A percentile compares a stretch with the other conserved stretches of the same genome.
Conservation (phyloP, 1,284 basidiomycete species). For the Boletus albobrunnescens region DNA sequence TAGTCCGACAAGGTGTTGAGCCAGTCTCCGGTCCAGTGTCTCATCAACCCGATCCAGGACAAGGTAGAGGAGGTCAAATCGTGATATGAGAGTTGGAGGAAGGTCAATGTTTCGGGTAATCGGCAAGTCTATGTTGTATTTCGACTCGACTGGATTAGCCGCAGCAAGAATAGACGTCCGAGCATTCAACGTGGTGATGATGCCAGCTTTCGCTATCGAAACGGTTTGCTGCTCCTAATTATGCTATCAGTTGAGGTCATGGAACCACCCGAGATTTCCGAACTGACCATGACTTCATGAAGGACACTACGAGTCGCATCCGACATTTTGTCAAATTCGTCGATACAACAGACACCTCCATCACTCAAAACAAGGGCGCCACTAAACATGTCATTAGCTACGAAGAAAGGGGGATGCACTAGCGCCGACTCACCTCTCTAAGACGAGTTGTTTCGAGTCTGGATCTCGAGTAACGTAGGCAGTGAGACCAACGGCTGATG, state of each 20-base stretch:
- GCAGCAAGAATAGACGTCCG: conserved; percentile 96
- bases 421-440: conserved; percentile 69
- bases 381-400: conserved; percentile 40
- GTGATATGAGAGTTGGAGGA: conserved; percentile 94
- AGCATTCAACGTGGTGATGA: conserved; percentile 97
- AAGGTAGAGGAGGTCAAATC: conserved; percentile 97
- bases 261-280: not conserved
- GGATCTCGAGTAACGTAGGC: conserved; percentile 98
- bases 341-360: conserved; percentile 98
- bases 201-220: conserved; percentile 98
- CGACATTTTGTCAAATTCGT: conserved; percentile 99
- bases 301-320: conserved; percentile 94
- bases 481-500: conserved; percentile 96
- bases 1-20: conserved; percentile 88
- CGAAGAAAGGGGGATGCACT: not conserved
- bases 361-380: conserved; percentile 96
- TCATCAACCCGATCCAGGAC: conserved; percentile 96
- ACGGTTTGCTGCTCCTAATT: conserved; percentile 96
- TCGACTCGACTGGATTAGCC: conserved; percentile 94
- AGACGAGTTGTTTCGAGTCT: conserved; percentile 94
- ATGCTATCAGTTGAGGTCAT: conserved; percentile 5
- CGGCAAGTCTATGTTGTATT: conserved; percentile 87
- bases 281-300: conserved; percentile 95
- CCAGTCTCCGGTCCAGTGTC: conserved; percentile 80
- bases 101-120: conserved; percentile 89